phyloP scores from a whole-genome alignment of 2,329 filamentous ascomycete species.

The Epichloe scottii region DNA sequence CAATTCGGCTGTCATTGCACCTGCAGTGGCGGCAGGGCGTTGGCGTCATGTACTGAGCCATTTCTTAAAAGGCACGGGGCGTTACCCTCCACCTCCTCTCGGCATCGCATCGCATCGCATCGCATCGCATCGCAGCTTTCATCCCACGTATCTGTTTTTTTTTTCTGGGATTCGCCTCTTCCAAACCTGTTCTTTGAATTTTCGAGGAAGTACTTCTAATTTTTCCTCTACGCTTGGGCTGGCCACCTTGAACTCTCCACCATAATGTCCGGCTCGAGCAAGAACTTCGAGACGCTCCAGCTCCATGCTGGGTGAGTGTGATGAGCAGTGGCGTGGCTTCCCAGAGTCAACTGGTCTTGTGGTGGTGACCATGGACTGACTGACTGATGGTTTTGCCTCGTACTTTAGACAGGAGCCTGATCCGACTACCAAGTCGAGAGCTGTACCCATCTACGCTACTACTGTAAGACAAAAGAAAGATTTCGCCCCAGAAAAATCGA shows the following conservation, averaged over 20 bases:
- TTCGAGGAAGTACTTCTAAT: background rate
- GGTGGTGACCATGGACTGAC: too few relatives aligned
- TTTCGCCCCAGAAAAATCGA: background rate
- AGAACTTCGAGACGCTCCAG: slow-evolving; percentile 73
- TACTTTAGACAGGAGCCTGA: slow-evolving; percentile 61
- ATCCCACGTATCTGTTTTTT: background rate
- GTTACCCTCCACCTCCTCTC: background rate
- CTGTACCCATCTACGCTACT: slow-evolving; percentile 91
- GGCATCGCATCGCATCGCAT: too few relatives aligned
- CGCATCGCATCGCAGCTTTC: too few relatives aligned
- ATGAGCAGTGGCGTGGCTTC: too few relatives aligned
- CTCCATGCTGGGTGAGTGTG: slow-evolving; percentile 63
- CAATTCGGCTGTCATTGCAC: background rate
- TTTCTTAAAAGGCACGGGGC: background rate
- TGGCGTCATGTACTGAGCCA: background rate
- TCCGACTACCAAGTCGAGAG: slow-evolving; percentile 69
- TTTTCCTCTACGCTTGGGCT: background rate
- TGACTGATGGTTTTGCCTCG: background rate
- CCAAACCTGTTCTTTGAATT: background rate
- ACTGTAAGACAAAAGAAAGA: slow-evolving; percentile 33
- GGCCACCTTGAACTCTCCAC: background rate
- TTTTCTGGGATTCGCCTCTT: background rate
- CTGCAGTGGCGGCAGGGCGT: background rate
- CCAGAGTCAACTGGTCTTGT: too few relatives aligned
- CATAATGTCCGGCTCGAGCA: slow-evolving; percentile 31